Conservation (phyloP, 2,329 filamentous ascomycete species). For the Coniochaeta sp. region DNA sequence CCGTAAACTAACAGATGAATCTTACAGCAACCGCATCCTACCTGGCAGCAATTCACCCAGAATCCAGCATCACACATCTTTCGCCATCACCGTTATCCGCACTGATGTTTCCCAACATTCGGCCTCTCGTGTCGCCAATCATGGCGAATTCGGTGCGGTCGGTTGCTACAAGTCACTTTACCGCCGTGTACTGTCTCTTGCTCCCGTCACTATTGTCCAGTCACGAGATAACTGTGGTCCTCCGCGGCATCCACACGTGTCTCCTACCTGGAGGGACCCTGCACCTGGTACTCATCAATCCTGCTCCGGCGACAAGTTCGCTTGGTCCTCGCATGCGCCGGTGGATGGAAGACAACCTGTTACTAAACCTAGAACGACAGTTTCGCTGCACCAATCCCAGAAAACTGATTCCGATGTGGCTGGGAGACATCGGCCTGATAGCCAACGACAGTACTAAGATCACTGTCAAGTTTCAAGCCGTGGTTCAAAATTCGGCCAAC, state of each 20-base stretch:
- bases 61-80: slow-evolving; percentile 37
- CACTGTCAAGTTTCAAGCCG: slow-evolving; percentile 6
- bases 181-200: slow-evolving; percentile 42
- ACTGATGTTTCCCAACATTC: slow-evolving; percentile 29
- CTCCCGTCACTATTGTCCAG: slow-evolving; percentile 51
- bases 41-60: slow-evolving; percentile 34
- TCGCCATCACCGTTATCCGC: slow-evolving; percentile 31
- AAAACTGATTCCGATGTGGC: slow-evolving; percentile 50
- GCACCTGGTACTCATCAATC: slow-evolving; percentile 56
- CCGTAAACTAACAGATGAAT: neutral
- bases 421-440: slow-evolving; percentile 46
- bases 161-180: slow-evolving; percentile 35
- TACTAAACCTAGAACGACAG: slow-evolving; percentile 49
- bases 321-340: slow-evolving; percentile 48
- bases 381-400: slow-evolving; percentile 55
- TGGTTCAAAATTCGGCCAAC: neutral
- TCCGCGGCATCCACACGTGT: slow-evolving; percentile 49
- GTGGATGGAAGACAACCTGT: slow-evolving; percentile 56
- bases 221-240: slow-evolving; percentile 46
- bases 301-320: slow-evolving; percentile 46
- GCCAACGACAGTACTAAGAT: slow-evolving; percentile 16
- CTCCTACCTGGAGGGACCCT: slow-evolving; percentile 48
- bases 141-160: slow-evolving; percentile 27
- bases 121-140: slow-evolving; percentile 30
- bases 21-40: slow-evolving; percentile 40